Conservation (phyloP, 164 flowering plant genomes). For the Aristolochia fimbriata region DNA sequence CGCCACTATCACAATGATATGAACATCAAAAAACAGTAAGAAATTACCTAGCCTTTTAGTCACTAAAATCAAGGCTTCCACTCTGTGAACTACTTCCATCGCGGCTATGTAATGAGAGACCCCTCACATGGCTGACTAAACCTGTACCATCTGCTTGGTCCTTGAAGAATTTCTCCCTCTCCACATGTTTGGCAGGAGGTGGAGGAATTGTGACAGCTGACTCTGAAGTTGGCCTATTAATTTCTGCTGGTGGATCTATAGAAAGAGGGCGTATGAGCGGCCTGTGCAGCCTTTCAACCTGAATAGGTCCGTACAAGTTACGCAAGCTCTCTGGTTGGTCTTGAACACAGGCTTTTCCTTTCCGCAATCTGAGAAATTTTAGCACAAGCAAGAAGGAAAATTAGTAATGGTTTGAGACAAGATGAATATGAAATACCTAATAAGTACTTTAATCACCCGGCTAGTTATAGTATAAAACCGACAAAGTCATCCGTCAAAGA, state of each 20-base stretch:
- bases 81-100: constrained; percentile 67
- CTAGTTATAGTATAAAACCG: too few species aligned
- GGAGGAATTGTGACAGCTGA: constrained; percentile 62
- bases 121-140: constrained; percentile 42
- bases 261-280: constrained; percentile 63
- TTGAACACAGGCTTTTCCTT: constrained; percentile 84
- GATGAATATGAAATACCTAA: too few species aligned
- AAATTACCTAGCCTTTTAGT: constrained; percentile 13
- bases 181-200: constrained; percentile 78
- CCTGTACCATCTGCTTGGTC: constrained; percentile 47
- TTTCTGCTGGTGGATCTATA: constrained; percentile 23
- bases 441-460: too few species aligned
- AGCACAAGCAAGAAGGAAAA: neutral
- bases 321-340: constrained; percentile 24
- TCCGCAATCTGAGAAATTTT: constrained; percentile 43
- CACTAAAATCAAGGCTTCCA: constrained; percentile 58
- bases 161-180: constrained; percentile 81
- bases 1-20: too few species aligned
- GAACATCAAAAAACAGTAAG: too few species aligned
- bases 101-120: constrained; percentile 63
- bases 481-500: too few species aligned
- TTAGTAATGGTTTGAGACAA: too few species aligned
- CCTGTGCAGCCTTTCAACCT: constrained; percentile 48
- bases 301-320: constrained; percentile 36
- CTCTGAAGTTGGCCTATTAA: neutral